Percentiles rank a stretch among this genome's conserved stretches.
Evolutionary conservation across 2,329 filamentous ascomycete genomes (phyloP).

Genomic region (Neonectria sp.): DNA sequence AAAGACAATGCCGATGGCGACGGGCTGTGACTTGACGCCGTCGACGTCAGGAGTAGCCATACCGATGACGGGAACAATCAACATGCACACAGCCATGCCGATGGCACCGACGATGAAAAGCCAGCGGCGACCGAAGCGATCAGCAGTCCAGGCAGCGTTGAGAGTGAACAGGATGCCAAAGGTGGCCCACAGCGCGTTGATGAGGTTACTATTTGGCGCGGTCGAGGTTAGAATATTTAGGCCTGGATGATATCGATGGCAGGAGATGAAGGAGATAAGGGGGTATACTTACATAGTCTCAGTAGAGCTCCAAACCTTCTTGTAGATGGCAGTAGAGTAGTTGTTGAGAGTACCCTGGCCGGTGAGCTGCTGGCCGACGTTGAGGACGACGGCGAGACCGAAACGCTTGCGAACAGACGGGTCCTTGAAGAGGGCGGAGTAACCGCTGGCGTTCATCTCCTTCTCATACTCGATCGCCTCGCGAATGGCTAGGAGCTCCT

Average conservation of each 20-base stretch:
- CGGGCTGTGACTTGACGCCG: conserved; percentile 68
- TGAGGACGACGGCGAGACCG: conserved; percentile 75
- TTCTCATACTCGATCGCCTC: conserved; percentile 81
- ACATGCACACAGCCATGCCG: conserved; percentile 80
- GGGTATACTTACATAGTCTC: conserved; percentile 63
- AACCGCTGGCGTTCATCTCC: conserved; percentile 74
- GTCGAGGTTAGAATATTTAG: conserved; percentile 9
- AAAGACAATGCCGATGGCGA: conserved; percentile 79
- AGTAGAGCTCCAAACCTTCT: conserved; percentile 74
- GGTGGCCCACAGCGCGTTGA: conserved; percentile 82
- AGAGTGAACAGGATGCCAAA: conserved; percentile 81
- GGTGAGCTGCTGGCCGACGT: conserved; percentile 80
- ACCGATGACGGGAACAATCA: conserved; percentile 68
- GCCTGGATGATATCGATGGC: neutral
- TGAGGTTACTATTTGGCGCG: conserved; percentile 64
- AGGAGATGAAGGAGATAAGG: neutral
- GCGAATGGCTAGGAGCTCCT: conserved; percentile 75
- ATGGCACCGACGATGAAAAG: conserved; percentile 77
- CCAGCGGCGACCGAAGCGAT: conserved; percentile 79
- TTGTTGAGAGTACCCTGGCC: conserved; percentile 81
- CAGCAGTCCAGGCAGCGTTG: conserved; percentile 81
- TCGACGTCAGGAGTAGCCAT: conserved; percentile 64
- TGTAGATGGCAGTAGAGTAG: conserved; percentile 82
- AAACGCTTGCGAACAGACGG: conserved; percentile 77
- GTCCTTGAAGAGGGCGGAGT: conserved; percentile 79